Conservation (phyloP, 139 green algal genomes). For the Coelastrella sp. region DNA sequence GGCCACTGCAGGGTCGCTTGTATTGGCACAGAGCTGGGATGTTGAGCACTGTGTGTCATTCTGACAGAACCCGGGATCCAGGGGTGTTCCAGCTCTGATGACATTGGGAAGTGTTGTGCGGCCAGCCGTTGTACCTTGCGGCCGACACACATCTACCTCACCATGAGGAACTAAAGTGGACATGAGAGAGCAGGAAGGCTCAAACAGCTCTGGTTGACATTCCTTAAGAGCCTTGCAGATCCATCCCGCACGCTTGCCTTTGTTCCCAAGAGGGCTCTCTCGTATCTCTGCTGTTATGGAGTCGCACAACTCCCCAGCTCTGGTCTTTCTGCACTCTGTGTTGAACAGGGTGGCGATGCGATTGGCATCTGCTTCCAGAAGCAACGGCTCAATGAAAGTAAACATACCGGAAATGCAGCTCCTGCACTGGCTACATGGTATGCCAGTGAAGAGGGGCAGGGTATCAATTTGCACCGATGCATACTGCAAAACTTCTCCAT, state of each 20-base stretch:
- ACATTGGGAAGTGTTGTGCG: not conserved
- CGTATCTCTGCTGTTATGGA: not conserved
- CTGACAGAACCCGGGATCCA: not conserved
- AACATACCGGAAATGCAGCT: not conserved
- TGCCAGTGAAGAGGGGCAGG: not conserved
- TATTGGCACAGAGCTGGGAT: not conserved
- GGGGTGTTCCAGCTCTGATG: not conserved
- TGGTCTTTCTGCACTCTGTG: conserved; percentile 15
- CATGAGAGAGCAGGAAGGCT: not conserved
- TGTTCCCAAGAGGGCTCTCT: not conserved
- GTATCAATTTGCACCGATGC: not conserved
- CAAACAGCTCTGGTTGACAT: conserved; percentile 15
- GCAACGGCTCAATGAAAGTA: not conserved
- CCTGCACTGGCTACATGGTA: conserved; percentile 9
- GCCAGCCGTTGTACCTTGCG: not conserved
- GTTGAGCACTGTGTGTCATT: not conserved
- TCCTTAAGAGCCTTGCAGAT: not conserved
- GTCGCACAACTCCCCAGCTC: not conserved
- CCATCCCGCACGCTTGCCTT: not conserved
- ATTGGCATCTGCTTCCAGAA: not conserved
- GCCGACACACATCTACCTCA: not conserved
- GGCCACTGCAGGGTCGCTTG: not conserved
- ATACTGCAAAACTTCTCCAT: not conserved
- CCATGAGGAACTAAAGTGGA: not conserved
- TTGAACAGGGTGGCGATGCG: not conserved